Conservation (phyloP, 2,329 filamentous ascomycete genomes). For the Gnomoniopsis sp. region DNA sequence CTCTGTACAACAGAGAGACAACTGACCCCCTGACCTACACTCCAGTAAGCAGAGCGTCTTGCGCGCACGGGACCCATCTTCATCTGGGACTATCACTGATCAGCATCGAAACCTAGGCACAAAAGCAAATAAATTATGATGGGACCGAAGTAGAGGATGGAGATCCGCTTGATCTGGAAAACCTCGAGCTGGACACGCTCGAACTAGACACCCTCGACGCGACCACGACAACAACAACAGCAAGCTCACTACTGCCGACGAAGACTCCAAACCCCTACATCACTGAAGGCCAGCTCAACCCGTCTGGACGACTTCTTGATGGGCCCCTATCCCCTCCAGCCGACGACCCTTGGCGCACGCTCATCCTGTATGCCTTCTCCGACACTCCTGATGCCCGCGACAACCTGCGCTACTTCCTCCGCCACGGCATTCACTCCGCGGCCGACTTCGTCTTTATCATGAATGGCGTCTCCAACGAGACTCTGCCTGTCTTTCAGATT, state of each 20-base stretch:
- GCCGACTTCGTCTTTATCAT: constrained; percentile 39
- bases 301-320: constrained; percentile 12
- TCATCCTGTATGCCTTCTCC: constrained; percentile 34
- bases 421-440: constrained; percentile 32
- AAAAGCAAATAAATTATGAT: background rate
- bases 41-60: constrained; percentile 13
- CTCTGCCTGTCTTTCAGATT: constrained; percentile 21
- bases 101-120: background rate
- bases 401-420: constrained; percentile 34
- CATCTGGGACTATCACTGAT: background rate
- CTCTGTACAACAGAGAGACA: constrained; percentile 2
- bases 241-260: background rate
- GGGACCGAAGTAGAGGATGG: background rate
- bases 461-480: constrained; percentile 30
- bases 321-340: constrained; percentile 16
- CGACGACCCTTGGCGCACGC: constrained; percentile 20
- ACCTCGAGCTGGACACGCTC: background rate
- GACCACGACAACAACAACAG: background rate
- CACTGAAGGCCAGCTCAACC: constrained; percentile 17
- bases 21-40: constrained; percentile 4
- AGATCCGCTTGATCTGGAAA: background rate
- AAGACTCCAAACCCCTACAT: constrained; percentile 16
- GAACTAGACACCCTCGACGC: background rate
- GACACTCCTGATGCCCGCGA: constrained; percentile 29
- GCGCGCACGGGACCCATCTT: background rate